Evolutionary conservation across 495 filamentous ascomycete species (phyloP).

Genomic region (Aspergillus steynii): DNA sequence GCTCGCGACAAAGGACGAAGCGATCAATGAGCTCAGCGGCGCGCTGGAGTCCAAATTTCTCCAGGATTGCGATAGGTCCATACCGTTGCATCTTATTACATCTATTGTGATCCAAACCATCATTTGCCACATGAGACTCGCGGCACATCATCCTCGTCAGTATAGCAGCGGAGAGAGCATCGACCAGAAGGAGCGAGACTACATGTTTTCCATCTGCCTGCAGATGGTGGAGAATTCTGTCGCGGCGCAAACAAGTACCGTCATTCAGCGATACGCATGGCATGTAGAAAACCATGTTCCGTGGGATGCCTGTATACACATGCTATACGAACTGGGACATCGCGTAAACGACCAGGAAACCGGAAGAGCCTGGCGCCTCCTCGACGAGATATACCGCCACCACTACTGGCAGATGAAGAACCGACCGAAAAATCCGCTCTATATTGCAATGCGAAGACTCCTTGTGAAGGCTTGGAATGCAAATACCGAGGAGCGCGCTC

Average conservation of each 20-base stretch:
- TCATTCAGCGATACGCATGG: constrained; percentile 34
- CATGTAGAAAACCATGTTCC: constrained; percentile 41
- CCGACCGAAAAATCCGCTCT: constrained; percentile 27
- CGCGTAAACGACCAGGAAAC: constrained; percentile 31
- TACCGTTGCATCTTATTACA: constrained; percentile 60
- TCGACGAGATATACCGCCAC: constrained; percentile 31
- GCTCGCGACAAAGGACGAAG: constrained; percentile 48
- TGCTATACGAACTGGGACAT: constrained; percentile 40
- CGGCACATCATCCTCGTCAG: constrained; percentile 45
- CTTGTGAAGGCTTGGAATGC: constrained; percentile 40
- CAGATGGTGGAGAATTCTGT: constrained; percentile 39
- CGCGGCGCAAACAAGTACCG: constrained; percentile 24
- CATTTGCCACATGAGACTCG: constrained; percentile 34
- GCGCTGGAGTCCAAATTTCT: constrained; percentile 48
- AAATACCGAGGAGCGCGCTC: constrained; percentile 29
- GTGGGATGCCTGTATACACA: constrained; percentile 44
- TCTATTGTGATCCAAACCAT: constrained; percentile 43
- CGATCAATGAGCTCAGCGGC: constrained; percentile 37
- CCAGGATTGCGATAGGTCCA: constrained; percentile 57
- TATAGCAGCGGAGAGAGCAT: constrained; percentile 31
- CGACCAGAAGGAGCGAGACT: constrained; percentile 36
- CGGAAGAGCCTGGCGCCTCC: constrained; percentile 32
- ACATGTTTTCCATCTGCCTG: constrained; percentile 39
- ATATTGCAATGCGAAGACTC: constrained; percentile 35
- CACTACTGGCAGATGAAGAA: constrained; percentile 25